Percentiles rank a stretch among this genome's conserved stretches.
These are phyloP conservation scores for Umbelopsis vinacea DNA, from an alignment of 192 early-diverging fungal genomes.

Conservation along the genomic window DNA sequence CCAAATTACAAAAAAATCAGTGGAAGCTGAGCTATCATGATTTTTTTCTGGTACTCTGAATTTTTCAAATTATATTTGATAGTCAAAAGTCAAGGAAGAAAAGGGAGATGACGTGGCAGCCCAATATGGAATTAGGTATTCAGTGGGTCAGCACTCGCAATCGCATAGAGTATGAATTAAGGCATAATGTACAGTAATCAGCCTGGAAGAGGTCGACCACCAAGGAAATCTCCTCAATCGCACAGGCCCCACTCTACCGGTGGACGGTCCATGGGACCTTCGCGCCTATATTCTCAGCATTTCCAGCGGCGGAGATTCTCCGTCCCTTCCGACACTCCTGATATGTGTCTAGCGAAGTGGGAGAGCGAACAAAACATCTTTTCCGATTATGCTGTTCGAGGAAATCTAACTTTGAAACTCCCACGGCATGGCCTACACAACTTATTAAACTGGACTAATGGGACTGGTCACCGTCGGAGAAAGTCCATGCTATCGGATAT, in stretches of 20 bases:
- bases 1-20: too few relatives aligned
- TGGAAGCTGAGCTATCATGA: too few relatives aligned
- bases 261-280: neutral
- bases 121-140: too few relatives aligned
- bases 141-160: too few relatives aligned
- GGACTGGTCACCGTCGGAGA: neutral
- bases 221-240: slow-evolving; percentile 14
- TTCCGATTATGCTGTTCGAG: neutral
- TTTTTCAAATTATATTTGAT: too few relatives aligned
- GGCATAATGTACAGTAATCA: slow-evolving; percentile 1
- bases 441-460: neutral
- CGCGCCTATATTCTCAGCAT: slow-evolving; percentile 3
- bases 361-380: slow-evolving; percentile 8
- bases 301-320: slow-evolving; percentile 16
- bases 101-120: too few relatives aligned
- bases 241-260: neutral
- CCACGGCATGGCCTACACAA: neutral
- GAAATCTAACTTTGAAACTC: neutral
- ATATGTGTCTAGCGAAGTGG: slow-evolving; percentile 12
- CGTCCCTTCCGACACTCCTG: neutral
- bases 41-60: too few relatives aligned
- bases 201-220: slow-evolving; percentile 6
- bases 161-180: neutral
- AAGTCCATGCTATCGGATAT: neutral
- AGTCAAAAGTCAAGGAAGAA: too few relatives aligned